Percentiles rank a stretch among this genome's conserved stretches.
phyloP scores from a whole-genome alignment of 345 rosid species.

The Lenwebbia sp. region DNA sequence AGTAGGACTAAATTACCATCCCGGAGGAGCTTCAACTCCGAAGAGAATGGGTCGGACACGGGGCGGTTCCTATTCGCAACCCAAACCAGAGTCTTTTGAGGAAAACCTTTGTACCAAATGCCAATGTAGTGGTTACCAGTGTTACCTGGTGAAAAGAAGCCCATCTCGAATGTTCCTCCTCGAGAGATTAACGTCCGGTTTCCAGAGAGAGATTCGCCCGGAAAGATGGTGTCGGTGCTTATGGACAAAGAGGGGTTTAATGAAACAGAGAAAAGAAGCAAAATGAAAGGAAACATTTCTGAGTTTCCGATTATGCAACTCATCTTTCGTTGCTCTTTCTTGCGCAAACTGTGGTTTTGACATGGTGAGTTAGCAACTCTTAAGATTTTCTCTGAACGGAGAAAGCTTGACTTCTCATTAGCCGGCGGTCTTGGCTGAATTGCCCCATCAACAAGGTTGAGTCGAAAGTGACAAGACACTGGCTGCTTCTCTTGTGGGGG shows the following conservation, averaged over 20 bases:
- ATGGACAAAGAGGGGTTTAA: background rate
- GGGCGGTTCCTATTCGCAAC: background rate
- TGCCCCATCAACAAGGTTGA: background rate
- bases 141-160: background rate
- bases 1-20: background rate
- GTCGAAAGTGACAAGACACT: background rate
- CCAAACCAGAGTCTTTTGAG: background rate
- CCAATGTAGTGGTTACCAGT: background rate
- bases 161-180: background rate
- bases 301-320: background rate
- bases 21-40: background rate
- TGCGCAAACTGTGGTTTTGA: background rate
- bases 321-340: background rate
- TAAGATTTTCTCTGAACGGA: background rate
- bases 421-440: background rate
- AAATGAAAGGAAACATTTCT: background rate
- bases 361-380: background rate
- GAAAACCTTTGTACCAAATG: conserved; percentile 1
- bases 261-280: background rate
- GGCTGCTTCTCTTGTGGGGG: background rate
- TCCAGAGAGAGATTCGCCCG: background rate
- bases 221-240: background rate
- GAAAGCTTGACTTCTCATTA: background rate
- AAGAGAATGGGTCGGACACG: background rate
- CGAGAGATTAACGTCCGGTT: background rate